Conservation (phyloP, 495 filamentous ascomycete genomes). For the Penicillium robsamsonii region DNA sequence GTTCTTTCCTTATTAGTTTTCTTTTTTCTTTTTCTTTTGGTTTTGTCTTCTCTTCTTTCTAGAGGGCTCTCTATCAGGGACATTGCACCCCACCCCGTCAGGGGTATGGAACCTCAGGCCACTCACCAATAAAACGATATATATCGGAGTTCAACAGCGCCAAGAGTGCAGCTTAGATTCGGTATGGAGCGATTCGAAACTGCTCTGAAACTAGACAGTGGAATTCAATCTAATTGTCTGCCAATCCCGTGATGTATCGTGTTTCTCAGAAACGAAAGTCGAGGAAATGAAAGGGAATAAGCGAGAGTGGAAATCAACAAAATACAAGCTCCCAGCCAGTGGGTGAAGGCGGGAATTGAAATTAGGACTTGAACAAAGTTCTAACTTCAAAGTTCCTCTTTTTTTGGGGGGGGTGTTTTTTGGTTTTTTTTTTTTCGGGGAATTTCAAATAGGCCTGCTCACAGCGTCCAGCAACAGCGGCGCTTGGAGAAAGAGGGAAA, state of each 20-base stretch:
- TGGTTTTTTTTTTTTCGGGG: slow-evolving; percentile 15
- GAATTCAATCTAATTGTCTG: slow-evolving; percentile 11
- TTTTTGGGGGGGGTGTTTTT: slow-evolving; percentile 11
- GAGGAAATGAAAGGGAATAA: slow-evolving; percentile 9
- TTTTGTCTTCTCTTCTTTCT: background rate
- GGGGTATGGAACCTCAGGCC: background rate
- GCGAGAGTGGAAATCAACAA: slow-evolving; percentile 15
- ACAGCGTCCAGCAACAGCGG: slow-evolving; percentile 44
- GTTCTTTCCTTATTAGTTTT: slow-evolving; percentile 5
- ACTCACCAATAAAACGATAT: slow-evolving; percentile 7
- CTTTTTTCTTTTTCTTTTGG: background rate
- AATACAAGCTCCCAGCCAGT: slow-evolving; percentile 29
- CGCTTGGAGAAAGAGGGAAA: slow-evolving; percentile 34
- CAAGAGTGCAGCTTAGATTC: background rate
- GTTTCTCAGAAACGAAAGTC: slow-evolving; percentile 1
- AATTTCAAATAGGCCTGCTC: slow-evolving; percentile 40
- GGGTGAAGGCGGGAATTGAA: slow-evolving; percentile 29
- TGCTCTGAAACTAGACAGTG: background rate
- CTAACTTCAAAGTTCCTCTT: slow-evolving; percentile 2
- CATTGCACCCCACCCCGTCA: slow-evolving; percentile 1
- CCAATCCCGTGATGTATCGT: slow-evolving; percentile 7
- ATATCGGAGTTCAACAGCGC: slow-evolving; percentile 4
- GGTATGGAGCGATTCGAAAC: slow-evolving; percentile 4
- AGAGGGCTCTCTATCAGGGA: background rate
- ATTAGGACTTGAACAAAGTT: slow-evolving; percentile 17